phyloP scores from a whole-genome alignment of 169 alveolate genomes.

The Plasmodium vinckei region DNA sequence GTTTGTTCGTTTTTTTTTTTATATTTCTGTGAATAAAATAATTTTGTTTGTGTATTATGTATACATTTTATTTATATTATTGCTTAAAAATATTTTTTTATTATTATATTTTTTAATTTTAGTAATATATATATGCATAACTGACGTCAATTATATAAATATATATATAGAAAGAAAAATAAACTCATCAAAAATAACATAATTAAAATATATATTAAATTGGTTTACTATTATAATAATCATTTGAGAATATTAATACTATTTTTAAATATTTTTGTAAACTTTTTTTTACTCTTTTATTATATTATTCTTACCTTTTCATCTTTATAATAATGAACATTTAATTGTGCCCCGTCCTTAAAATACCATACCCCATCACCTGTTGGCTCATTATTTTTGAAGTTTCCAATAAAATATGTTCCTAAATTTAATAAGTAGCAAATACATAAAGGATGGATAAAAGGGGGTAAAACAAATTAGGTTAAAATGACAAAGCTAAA shows the following conservation, averaged over 20 bases:
- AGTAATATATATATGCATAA: background rate
- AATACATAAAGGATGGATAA: too few relatives aligned
- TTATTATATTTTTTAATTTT: constrained; percentile 11
- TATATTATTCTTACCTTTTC: constrained; percentile 16
- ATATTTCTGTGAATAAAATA: constrained; percentile 35
- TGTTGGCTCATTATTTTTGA: constrained; percentile 26
- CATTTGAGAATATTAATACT: background rate
- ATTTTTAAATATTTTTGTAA: background rate
- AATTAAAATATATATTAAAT: background rate
- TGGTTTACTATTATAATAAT: background rate
- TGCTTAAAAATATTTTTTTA: background rate
- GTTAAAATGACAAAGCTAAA: background rate
- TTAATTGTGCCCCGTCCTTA: constrained; percentile 45
- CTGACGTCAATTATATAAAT: background rate
- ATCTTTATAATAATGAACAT: constrained; percentile 42
- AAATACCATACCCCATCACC: constrained; percentile 63
- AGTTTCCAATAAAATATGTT: constrained; percentile 49
- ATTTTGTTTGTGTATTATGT: constrained; percentile 13
- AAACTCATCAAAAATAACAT: constrained; percentile 1
- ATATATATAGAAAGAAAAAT: constrained; percentile 1
- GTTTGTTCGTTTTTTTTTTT: constrained; percentile 19
- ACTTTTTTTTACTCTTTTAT: background rate
- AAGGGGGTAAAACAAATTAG: background rate
- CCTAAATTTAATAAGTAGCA: constrained; percentile 8
- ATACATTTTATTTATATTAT: background rate